phyloP scores from a whole-genome alignment of 371 early-diverging fungal species.

The Saksenaea oblongispora region DNA sequence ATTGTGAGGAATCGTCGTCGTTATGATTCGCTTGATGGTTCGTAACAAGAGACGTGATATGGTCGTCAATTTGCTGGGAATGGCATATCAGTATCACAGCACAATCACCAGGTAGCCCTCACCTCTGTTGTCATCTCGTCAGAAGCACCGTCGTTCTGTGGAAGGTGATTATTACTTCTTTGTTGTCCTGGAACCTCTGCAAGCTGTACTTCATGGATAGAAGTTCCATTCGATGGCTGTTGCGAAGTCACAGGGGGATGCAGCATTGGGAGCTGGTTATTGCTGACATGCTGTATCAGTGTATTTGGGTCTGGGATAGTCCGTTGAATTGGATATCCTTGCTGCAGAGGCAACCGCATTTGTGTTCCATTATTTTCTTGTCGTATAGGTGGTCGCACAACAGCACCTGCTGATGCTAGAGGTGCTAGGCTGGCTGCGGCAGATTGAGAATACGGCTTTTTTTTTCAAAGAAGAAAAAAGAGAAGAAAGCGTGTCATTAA shows the following conservation, averaged over 20 bases:
- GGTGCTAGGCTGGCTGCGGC: conserved; percentile 52
- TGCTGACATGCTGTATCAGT: conserved; percentile 1
- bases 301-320: conserved; percentile 5
- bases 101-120: neutral
- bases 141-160: conserved; percentile 49
- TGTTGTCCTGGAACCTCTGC: neutral
- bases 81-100: neutral
- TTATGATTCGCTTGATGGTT: conserved; percentile 10
- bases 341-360: conserved; percentile 14
- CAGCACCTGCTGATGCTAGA: conserved; percentile 33
- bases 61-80: conserved; percentile 44
- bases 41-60: conserved; percentile 29
- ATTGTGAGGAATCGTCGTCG: conserved; percentile 6
- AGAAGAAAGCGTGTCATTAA: neutral
- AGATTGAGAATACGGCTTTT: conserved; percentile 11
- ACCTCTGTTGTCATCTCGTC: conserved; percentile 29
- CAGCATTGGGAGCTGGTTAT: conserved; percentile 14
- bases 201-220: neutral
- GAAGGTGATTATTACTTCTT: conserved; percentile 20
- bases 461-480: neutral
- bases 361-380: conserved; percentile 1
- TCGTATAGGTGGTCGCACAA: conserved; percentile 10
- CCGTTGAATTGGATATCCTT: conserved; percentile 4
- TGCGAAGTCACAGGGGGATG: conserved; percentile 2
- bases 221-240: neutral